Evolutionary conservation across 2,329 filamentous ascomycete genomes (phyloP).

Genomic region (Trichoderma polysporum): DNA sequence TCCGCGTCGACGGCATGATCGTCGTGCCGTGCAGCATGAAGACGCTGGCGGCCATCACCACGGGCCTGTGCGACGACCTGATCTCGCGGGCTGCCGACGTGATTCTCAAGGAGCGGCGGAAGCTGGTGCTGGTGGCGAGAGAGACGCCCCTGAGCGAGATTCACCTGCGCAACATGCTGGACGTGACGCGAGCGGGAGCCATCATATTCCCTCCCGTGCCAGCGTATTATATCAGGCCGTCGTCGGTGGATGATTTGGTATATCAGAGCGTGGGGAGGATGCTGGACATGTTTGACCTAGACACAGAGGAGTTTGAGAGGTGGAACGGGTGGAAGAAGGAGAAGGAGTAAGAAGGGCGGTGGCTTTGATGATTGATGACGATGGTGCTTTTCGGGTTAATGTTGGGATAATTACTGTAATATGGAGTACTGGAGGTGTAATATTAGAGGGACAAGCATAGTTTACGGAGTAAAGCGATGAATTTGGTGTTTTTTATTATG

Average conservation of each 20-base stretch:
- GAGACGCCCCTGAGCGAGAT: constrained; percentile 50
- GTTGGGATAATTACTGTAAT: neutral
- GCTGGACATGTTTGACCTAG: constrained; percentile 45
- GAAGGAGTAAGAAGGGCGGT: neutral
- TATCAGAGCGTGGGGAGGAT: constrained; percentile 48
- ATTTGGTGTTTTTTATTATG: neutral
- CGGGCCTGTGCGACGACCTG: constrained; percentile 46
- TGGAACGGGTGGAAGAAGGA: constrained; percentile 33
- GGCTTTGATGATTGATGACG: neutral
- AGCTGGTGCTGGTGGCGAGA: constrained; percentile 41
- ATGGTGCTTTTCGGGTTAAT: neutral
- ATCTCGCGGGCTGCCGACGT: constrained; percentile 49
- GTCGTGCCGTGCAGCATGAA: constrained; percentile 50
- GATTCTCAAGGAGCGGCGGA: constrained; percentile 44
- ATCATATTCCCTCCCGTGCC: constrained; percentile 46
- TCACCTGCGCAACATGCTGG: constrained; percentile 48
- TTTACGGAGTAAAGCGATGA: neutral
- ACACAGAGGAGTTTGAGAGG: constrained; percentile 40
- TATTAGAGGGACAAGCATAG: neutral
- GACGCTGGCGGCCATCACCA: constrained; percentile 45
- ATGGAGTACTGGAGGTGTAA: no score
- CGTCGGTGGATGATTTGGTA: constrained; percentile 41
- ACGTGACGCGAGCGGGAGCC: constrained; percentile 39
- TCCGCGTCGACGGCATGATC: constrained; percentile 44
- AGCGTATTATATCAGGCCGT: constrained; percentile 45